Conservation (phyloP, 371 early-diverging fungal species). For the Mucor piriformis region DNA sequence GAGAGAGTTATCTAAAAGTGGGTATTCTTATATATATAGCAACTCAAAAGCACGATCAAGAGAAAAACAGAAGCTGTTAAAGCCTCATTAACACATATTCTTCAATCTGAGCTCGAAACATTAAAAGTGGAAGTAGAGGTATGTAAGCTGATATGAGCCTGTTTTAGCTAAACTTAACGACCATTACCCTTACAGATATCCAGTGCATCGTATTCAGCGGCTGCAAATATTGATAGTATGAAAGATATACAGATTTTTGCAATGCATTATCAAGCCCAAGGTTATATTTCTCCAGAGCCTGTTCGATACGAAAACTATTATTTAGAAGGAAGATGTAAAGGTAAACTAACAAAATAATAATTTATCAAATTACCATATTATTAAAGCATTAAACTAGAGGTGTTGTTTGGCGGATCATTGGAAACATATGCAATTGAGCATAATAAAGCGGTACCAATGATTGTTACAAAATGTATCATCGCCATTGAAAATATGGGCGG, state of each 20-base stretch:
- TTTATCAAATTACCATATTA: no score
- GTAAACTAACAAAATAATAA: conserved; percentile 12
- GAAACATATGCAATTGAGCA: conserved; percentile 48
- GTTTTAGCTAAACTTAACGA: no score
- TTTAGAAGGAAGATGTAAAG: conserved; percentile 42
- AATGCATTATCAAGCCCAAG: conserved; percentile 42
- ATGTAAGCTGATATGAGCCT: no score
- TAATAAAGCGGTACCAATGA: conserved; percentile 51
- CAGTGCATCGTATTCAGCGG: conserved; percentile 24
- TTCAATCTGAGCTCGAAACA: conserved; percentile 20
- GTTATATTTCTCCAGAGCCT: conserved; percentile 43
- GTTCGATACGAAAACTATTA: conserved; percentile 58
- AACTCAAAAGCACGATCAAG: conserved; percentile 23
- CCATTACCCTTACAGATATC: conserved; percentile 18
- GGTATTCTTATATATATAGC: conserved; percentile 6
- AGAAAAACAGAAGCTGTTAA: conserved; percentile 23
- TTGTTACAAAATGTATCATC: conserved; percentile 57
- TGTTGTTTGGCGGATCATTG: conserved; percentile 63
- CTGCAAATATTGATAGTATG: conserved; percentile 33
- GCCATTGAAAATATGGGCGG: conserved; percentile 68
- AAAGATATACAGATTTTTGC: conserved; percentile 39
- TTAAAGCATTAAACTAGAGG: conserved; percentile 40
- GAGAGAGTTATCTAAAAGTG: background rate
- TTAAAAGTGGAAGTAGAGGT: conserved; percentile 23
- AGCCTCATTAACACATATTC: conserved; percentile 10